phyloP scores from a whole-genome alignment of 2,329 filamentous ascomycete species.

The Chrysoporthe puriensis region DNA sequence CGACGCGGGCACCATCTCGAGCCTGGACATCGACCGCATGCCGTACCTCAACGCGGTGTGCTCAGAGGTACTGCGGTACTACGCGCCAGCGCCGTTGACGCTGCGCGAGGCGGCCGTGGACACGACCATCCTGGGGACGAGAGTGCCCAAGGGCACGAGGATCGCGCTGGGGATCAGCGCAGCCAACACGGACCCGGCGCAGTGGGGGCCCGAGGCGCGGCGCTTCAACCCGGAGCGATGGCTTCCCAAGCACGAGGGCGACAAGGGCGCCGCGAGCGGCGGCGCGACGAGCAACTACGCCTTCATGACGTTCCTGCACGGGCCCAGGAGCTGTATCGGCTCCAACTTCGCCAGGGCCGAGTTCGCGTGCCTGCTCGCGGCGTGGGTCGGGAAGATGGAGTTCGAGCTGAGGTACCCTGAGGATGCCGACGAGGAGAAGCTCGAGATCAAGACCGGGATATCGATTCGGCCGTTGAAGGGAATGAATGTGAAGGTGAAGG shows the following conservation, averaged over 20 bases:
- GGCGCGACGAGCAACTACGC: conserved; percentile 77
- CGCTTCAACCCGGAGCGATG: conserved; percentile 81
- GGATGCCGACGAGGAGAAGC: conserved; percentile 66
- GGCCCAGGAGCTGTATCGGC: conserved; percentile 84
- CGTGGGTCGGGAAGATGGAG: conserved; percentile 75
- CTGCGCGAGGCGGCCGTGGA: conserved; percentile 67
- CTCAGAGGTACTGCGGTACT: conserved; percentile 75
- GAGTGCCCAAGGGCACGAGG: conserved; percentile 71
- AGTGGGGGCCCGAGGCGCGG: conserved; percentile 78
- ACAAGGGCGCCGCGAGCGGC: conserved; percentile 60
- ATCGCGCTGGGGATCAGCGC: conserved; percentile 69
- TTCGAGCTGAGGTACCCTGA: conserved; percentile 61
- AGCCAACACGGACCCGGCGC: conserved; percentile 67
- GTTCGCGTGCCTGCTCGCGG: conserved; percentile 80
- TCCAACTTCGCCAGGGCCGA: conserved; percentile 80
- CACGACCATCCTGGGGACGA: conserved; percentile 66
- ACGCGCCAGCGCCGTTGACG: conserved; percentile 72
- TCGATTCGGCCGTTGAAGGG: conserved; percentile 76
- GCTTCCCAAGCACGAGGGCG: conserved; percentile 52
- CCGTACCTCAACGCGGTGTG: conserved; percentile 81
- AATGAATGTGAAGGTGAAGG: conserved; percentile 68
- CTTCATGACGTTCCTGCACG: conserved; percentile 82
- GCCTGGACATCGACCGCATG: conserved; percentile 68
- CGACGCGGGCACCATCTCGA: conserved; percentile 47
- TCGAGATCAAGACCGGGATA: conserved; percentile 70